These are phyloP conservation scores for Nannizziopsis arthrosporioides DNA, from an alignment of 2,329 filamentous ascomycete species.

Conservation along the genomic window DNA sequence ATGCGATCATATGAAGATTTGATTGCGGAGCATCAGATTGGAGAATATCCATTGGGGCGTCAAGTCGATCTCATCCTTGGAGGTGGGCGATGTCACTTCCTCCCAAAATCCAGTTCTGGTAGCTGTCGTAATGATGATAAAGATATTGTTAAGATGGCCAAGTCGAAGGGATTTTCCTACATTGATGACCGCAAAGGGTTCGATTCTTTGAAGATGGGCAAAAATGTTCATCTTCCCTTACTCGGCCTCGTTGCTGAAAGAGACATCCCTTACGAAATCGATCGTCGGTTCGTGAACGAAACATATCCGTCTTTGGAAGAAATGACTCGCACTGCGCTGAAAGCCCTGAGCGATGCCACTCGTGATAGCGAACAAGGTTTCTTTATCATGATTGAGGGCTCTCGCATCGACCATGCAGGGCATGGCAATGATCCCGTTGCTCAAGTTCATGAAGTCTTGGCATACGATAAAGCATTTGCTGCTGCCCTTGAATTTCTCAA, in stretches of 20 bases:
- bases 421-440: slow-evolving; percentile 74
- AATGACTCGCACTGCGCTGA: slow-evolving; percentile 76
- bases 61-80: slow-evolving; percentile 88
- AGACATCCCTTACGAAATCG: slow-evolving; percentile 89
- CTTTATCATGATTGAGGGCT: slow-evolving; percentile 97
- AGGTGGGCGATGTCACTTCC: slow-evolving; percentile 84
- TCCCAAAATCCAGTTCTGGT: slow-evolving; percentile 67
- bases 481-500: slow-evolving; percentile 76
- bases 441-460: slow-evolving; percentile 84
- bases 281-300: slow-evolving; percentile 66
- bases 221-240: slow-evolving; percentile 61
- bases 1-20: slow-evolving; percentile 70
- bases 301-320: slow-evolving; percentile 81
- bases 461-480: slow-evolving; percentile 78
- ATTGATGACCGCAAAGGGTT: slow-evolving; percentile 61
- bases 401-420: slow-evolving; percentile 88
- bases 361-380: slow-evolving; percentile 79
- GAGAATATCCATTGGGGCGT: slow-evolving; percentile 72
- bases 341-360: slow-evolving; percentile 68
- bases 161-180: slow-evolving; percentile 71
- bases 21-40: slow-evolving; percentile 86
- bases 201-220: slow-evolving; percentile 57
- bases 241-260: slow-evolving; percentile 71
- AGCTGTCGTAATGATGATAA: slow-evolving; percentile 70
- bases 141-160: slow-evolving; percentile 63